These are phyloP conservation scores for Tetrapisispora fleetii DNA, from an alignment of 805 yeast genomes.

Conservation along the genomic window DNA sequence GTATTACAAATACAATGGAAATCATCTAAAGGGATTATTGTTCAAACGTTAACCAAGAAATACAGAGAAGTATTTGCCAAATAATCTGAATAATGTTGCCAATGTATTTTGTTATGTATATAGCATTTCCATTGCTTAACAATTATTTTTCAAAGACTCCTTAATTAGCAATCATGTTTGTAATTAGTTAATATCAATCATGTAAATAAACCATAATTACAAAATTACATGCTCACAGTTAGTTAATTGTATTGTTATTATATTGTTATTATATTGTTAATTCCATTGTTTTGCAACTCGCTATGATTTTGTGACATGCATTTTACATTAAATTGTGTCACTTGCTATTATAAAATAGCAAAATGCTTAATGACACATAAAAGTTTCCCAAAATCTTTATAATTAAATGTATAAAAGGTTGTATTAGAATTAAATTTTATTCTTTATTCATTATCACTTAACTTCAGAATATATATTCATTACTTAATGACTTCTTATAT, in stretches of 20 bases:
- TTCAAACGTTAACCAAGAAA: constrained; percentile 22
- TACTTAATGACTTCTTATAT: not conserved
- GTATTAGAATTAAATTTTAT: no score
- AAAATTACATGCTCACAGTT: no score
- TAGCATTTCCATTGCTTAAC: not conserved
- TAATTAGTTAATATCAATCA: not conserved
- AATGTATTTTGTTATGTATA: not conserved
- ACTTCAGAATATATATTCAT: not conserved
- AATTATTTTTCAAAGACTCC: no score
- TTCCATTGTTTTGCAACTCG: no score
- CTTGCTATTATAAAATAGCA: not conserved
- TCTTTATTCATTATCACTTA: not conserved
- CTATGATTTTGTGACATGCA: not conserved
- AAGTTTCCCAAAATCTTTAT: not conserved
- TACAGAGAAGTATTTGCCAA: not conserved
- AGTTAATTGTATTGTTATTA: no score
- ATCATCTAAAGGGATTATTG: constrained; percentile 27
- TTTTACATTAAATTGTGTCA: not conserved
- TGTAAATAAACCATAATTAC: not conserved
- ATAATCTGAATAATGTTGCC: not conserved
- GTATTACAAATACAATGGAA: constrained; percentile 30
- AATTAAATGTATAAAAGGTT: not conserved
- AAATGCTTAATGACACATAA: not conserved
- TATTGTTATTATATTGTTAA: no score
- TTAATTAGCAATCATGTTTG: not conserved